These are phyloP conservation scores for Colletotrichum sp. DNA, from an alignment of 2,329 filamentous ascomycete species.

Conservation along the genomic window DNA sequence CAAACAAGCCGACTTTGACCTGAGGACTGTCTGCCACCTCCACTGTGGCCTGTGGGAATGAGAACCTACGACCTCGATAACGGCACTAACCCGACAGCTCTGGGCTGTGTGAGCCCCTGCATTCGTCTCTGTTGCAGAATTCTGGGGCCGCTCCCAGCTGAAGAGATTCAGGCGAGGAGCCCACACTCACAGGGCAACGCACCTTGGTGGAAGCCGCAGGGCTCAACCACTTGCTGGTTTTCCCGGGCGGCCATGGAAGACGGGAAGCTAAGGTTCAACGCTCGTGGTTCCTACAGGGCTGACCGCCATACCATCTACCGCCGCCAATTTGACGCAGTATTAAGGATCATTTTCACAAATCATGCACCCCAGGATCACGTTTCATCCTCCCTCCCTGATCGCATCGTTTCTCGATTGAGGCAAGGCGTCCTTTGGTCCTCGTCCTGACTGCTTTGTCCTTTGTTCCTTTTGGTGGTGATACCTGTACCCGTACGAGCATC, in stretches of 20 bases:
- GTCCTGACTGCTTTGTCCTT: background rate
- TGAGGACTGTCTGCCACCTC: background rate
- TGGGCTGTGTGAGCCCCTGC: conserved; percentile 14
- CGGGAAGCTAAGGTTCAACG: background rate
- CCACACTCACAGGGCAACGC: background rate
- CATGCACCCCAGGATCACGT: conserved; percentile 1
- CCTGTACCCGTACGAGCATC: background rate
- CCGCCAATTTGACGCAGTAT: conserved; percentile 12
- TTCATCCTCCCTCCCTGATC: background rate
- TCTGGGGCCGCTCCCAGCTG: conserved; percentile 5
- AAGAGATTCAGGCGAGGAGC: background rate
- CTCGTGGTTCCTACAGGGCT: conserved; percentile 6
- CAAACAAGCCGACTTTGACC: conserved; percentile 1
- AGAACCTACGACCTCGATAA: background rate
- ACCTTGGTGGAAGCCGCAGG: background rate
- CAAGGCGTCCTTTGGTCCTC: background rate
- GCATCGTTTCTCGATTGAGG: background rate
- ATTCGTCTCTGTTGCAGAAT: conserved; percentile 22
- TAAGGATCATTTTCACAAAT: conserved; percentile 8
- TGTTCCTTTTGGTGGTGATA: background rate
- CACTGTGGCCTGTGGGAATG: background rate
- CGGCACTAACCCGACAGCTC: background rate
- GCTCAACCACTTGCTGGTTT: background rate
- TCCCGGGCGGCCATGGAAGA: background rate
- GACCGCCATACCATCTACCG: conserved; percentile 2